Conservation (phyloP, 192 early-diverging fungal genomes). For the Entrophospora sp. region DNA sequence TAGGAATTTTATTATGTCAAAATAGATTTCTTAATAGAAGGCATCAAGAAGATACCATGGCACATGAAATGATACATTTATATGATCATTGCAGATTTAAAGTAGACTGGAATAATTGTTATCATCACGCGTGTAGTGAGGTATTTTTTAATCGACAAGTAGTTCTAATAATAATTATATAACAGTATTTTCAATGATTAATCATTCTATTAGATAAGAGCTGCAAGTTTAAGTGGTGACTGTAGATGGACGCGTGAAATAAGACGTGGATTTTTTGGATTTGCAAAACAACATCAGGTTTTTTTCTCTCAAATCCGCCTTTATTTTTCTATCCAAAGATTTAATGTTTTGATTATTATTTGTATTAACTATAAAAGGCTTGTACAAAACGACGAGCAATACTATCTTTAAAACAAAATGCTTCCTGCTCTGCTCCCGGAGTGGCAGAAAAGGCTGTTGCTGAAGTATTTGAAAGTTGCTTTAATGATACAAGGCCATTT, state of each 20-base stretch:
- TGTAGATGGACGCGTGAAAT: constrained; percentile 65
- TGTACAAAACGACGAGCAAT: constrained; percentile 85
- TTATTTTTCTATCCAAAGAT: neutral
- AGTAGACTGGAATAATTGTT: constrained; percentile 62
- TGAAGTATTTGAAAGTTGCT: constrained; percentile 84
- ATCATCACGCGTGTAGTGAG: constrained; percentile 76
- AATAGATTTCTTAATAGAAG: constrained; percentile 68
- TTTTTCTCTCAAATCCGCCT: neutral
- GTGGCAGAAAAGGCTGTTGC: constrained; percentile 82
- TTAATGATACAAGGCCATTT: constrained; percentile 90
- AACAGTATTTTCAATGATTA: no score
- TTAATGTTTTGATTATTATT: neutral
- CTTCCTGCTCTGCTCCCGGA: constrained; percentile 58
- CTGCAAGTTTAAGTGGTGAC: constrained; percentile 71
- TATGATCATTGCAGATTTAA: constrained; percentile 71
- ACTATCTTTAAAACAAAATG: constrained; percentile 67
- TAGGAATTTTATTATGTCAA: constrained; percentile 80
- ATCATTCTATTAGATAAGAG: constrained; percentile 50
- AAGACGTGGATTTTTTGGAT: constrained; percentile 53
- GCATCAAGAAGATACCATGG: constrained; percentile 88
- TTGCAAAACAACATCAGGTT: constrained; percentile 71
- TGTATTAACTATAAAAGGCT: constrained; percentile 24
- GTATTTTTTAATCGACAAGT: constrained; percentile 22
- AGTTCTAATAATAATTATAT: no score
- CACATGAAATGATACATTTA: constrained; percentile 87